A percentile compares a stretch with the other conserved stretches of the same genome.
These are phyloP conservation scores for Murraya paniculata DNA, from an alignment of 345 rosid genomes.

Conservation along the genomic window DNA sequence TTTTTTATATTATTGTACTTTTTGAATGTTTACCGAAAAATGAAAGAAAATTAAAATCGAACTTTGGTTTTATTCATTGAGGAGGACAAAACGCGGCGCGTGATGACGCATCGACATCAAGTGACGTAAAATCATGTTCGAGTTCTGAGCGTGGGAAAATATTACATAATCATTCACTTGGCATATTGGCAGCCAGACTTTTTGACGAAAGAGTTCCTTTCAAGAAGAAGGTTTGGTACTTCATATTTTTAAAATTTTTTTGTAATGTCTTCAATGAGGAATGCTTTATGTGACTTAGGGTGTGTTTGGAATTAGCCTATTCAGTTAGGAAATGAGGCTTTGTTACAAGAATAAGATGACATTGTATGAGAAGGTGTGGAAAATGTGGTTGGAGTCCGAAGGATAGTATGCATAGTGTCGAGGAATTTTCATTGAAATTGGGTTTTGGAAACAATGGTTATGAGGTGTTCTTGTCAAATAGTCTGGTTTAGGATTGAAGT, in stretches of 20 bases:
- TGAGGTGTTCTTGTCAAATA: background rate
- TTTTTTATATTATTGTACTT: background rate
- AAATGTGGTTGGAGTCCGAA: background rate
- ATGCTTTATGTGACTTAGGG: too few relatives aligned
- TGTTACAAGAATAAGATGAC: background rate
- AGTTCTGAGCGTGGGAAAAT: constrained; percentile 11
- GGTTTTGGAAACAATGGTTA: background rate
- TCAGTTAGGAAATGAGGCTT: too few relatives aligned
- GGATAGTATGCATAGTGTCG: background rate
- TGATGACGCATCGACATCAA: constrained; percentile 25
- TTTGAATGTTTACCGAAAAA: background rate
- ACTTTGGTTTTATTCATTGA: background rate
- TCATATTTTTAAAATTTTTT: too few relatives aligned
- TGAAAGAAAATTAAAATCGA: background rate
- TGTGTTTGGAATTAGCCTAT: too few relatives aligned
- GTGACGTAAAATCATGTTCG: constrained; percentile 24
- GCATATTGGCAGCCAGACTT: constrained; percentile 28
- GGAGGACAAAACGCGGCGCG: constrained; percentile 6
- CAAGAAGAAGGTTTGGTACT: constrained; percentile 41
- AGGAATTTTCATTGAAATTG: background rate
- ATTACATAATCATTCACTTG: constrained; percentile 17
- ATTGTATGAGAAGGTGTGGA: background rate
- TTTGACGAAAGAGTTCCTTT: constrained; percentile 48
- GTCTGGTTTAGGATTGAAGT: background rate
- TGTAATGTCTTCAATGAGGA: too few relatives aligned